phyloP scores from a whole-genome alignment of 169 alveolate genomes.

The Cyclospora cayetanensis region DNA sequence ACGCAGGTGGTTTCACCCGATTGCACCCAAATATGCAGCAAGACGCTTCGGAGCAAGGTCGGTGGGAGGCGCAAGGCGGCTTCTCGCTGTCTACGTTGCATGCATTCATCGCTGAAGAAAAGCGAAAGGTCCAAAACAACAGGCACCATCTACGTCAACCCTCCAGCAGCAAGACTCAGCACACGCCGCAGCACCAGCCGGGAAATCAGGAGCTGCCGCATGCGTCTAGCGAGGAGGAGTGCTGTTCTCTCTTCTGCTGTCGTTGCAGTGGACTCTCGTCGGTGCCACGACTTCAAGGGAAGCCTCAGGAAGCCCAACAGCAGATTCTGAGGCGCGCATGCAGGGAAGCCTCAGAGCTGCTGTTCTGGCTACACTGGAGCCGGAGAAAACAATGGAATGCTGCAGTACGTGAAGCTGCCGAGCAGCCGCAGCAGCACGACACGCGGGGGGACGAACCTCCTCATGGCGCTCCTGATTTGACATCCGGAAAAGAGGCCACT shows the following conservation, averaged over 20 bases:
- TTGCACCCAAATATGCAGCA: neutral
- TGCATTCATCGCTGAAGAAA: constrained; percentile 14
- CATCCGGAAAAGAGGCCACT: no score
- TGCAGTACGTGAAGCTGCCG: neutral
- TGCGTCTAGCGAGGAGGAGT: neutral
- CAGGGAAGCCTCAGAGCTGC: constrained; percentile 41
- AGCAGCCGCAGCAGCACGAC: constrained; percentile 36
- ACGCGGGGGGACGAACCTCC: neutral
- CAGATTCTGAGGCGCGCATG: constrained; percentile 54
- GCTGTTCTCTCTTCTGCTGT: constrained; percentile 65
- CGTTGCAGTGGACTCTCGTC: constrained; percentile 68
- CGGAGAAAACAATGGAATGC: neutral
- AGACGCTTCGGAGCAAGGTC: neutral
- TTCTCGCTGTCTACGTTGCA: neutral
- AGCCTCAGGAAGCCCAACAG: neutral
- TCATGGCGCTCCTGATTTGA: no score
- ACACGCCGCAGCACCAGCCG: neutral
- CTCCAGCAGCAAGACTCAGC: neutral
- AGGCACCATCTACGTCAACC: constrained; percentile 10
- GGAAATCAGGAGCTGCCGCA: neutral
- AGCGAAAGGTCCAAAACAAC: neutral
- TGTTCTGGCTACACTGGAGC: constrained; percentile 42
- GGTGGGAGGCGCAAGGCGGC: neutral
- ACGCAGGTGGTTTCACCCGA: neutral
- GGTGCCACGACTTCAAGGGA: neutral